These are phyloP conservation scores for Cercis canadensis DNA, from an alignment of 306 rosid genomes.

Conservation along the genomic window DNA sequence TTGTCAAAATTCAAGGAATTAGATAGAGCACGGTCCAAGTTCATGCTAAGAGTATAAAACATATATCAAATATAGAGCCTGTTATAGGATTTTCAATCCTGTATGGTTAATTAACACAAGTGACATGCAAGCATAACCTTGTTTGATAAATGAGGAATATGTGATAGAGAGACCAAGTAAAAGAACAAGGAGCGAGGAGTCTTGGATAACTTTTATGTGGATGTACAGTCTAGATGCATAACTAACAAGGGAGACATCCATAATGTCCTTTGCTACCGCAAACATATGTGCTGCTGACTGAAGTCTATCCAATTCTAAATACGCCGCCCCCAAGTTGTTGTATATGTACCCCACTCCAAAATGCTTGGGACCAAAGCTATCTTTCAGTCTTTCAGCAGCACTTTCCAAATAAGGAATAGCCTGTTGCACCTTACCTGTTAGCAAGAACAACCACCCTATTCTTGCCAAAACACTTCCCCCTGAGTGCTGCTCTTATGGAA, in stretches of 20 bases:
- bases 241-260: constrained; percentile 73
- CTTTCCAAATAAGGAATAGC: constrained; percentile 89
- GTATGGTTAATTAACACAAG: neutral
- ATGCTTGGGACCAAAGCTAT: constrained; percentile 94
- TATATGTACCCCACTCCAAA: constrained; percentile 93
- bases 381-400: constrained; percentile 87
- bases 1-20: neutral
- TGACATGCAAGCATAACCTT: neutral
- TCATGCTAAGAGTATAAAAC: neutral
- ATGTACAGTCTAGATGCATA: constrained; percentile 10
- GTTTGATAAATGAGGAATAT: neutral
- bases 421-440: constrained; percentile 86
- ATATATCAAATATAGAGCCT: no score
- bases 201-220: neutral
- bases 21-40: neutral
- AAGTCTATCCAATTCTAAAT: constrained; percentile 88
- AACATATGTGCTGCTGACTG: constrained; percentile 97
- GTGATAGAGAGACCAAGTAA: constrained; percentile 4
- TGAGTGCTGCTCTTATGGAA: constrained; percentile 89
- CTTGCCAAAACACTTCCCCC: constrained; percentile 91
- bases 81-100: neutral
- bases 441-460: constrained; percentile 87
- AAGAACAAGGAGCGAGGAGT: neutral
- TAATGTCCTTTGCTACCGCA: constrained; percentile 89
- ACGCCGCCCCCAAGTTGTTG: constrained; percentile 96